Conservation (phyloP, 1,284 basidiomycete species). For the Hemileia vastatrix region DNA sequence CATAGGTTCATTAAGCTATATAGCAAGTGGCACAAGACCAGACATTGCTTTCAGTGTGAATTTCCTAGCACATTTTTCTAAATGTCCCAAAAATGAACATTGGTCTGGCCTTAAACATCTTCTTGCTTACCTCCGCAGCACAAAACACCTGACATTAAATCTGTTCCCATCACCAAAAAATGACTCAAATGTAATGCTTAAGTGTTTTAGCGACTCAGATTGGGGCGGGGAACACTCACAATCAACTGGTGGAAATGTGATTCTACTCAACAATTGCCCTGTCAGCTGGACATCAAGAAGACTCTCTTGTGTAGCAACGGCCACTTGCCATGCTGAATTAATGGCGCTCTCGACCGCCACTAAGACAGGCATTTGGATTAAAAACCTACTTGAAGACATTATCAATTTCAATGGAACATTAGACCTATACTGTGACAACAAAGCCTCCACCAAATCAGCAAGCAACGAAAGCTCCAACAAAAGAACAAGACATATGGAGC, state of each 20-base stretch:
- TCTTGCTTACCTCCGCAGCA: not conserved
- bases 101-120: not conserved
- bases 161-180: too few relatives aligned
- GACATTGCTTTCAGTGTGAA: constrained; percentile 1
- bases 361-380: not conserved
- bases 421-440: constrained; percentile 2
- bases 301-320: not conserved
- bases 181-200: too few relatives aligned
- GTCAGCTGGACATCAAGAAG: not conserved
- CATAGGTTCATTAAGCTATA: not conserved
- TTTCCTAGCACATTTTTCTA: constrained; percentile 2
- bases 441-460: not conserved
- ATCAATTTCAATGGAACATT: too few relatives aligned
- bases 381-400: not conserved
- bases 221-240: not conserved
- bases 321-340: constrained; percentile 8
- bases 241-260: not conserved
- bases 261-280: too few relatives aligned
- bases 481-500: not conserved
- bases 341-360: not conserved
- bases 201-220: too few relatives aligned
- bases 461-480: not conserved
- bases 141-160: not conserved
- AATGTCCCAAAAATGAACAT: not conserved
- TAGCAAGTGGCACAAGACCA: not conserved